Evolutionary conservation across 352 stramenopile genomes (phyloP).

Genomic region (Globisporangium nagaii): DNA sequence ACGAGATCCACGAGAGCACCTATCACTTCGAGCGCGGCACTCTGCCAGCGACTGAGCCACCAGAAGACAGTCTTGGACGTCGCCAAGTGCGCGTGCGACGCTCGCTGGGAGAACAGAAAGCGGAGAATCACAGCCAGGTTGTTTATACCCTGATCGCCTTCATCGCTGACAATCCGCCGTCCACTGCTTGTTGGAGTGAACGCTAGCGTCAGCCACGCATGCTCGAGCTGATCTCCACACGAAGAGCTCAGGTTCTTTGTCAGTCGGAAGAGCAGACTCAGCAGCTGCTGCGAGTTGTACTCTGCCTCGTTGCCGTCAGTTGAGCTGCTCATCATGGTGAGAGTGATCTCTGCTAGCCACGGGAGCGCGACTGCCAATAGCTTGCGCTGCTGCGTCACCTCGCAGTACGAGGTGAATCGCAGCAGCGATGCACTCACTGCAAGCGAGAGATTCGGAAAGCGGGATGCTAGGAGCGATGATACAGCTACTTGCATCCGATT

Average conservation of each 20-base stretch:
- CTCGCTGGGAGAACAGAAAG: constrained; percentile 49
- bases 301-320: constrained; percentile 2
- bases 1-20: constrained; percentile 13
- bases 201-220: constrained; percentile 55
- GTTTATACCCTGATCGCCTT: too few relatives aligned
- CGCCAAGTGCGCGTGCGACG: constrained; percentile 22
- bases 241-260: constrained; percentile 30
- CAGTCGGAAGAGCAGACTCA: constrained; percentile 49
- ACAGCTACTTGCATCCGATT: constrained; percentile 27
- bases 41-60: constrained; percentile 65
- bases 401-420: constrained; percentile 29
- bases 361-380: constrained; percentile 45
- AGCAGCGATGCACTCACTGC: constrained; percentile 38
- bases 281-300: constrained; percentile 16
- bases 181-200: constrained; percentile 21
- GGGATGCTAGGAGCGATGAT: constrained; percentile 24
- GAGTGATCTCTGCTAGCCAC: constrained; percentile 42
- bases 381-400: constrained; percentile 35
- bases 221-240: constrained; percentile 53
- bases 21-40: constrained; percentile 38
- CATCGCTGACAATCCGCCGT: too few relatives aligned
- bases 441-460: constrained; percentile 24
- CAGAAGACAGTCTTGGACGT: constrained; percentile 54
- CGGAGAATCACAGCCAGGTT: constrained; percentile 23
- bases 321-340: background rate